Evolutionary conservation across 1,284 basidiomycete genomes (phyloP).

Genomic region (Apiotrichum laibachii): DNA sequence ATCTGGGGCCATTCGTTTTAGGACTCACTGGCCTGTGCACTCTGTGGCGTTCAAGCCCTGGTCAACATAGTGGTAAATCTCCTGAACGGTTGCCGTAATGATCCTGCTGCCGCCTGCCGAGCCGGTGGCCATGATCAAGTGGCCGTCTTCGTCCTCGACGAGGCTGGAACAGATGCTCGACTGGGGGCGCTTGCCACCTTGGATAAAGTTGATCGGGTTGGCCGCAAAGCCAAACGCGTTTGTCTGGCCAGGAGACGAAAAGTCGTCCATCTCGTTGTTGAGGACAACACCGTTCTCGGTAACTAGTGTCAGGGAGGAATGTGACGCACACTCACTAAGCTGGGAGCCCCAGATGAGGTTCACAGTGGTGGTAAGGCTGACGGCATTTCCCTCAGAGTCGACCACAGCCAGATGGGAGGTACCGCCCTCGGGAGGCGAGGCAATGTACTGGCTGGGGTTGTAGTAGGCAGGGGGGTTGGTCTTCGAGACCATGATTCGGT

Average conservation of each 20-base stretch:
- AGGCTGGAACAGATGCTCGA: slow-evolving; percentile 50
- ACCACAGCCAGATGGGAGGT: slow-evolving; percentile 51
- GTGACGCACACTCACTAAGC: slow-evolving; percentile 26
- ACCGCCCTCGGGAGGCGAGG: slow-evolving; percentile 40
- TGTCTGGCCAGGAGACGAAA: slow-evolving; percentile 36
- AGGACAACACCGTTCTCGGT: slow-evolving; percentile 33
- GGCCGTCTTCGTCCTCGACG: slow-evolving; percentile 45
- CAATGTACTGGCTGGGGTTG: slow-evolving; percentile 41
- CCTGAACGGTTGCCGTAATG: slow-evolving; percentile 52
- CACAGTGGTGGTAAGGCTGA: slow-evolving; percentile 53
- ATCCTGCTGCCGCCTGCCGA: slow-evolving; percentile 52
- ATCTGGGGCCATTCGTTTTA: too few relatives aligned
- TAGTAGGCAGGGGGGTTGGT: slow-evolving; percentile 42
- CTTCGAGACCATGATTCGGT: slow-evolving; percentile 36
- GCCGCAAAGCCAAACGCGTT: slow-evolving; percentile 51
- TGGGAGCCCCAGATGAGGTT: slow-evolving; percentile 49
- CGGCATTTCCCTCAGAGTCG: slow-evolving; percentile 47
- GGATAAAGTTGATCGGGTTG: slow-evolving; percentile 49
- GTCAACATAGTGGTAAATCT: slow-evolving; percentile 40
- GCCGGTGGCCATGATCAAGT: slow-evolving; percentile 47
- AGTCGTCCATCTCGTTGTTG: slow-evolving; percentile 53
- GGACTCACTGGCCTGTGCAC: slow-evolving; percentile 26
- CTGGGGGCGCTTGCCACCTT: slow-evolving; percentile 49
- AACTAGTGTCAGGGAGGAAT: background rate
- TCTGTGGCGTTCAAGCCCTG: slow-evolving; percentile 34